phyloP scores from a whole-genome alignment of 2,329 filamentous ascomycete genomes.

The Xylaria sp. region DNA sequence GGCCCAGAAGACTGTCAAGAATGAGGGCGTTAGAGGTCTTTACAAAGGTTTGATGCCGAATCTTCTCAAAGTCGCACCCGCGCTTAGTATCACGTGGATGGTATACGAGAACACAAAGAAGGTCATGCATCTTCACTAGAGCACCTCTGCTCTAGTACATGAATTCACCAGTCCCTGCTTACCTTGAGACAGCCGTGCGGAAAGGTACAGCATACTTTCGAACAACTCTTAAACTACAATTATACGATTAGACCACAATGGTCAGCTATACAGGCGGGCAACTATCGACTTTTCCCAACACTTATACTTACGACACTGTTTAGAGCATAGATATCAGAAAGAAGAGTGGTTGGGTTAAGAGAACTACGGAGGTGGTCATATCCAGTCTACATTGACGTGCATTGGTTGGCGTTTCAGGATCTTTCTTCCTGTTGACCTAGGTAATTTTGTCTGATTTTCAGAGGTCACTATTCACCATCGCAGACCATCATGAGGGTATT shows the following conservation, averaged over 20 bases:
- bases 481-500: conserved; percentile 12
- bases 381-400: conserved; percentile 36
- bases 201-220: conserved; percentile 3
- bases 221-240: conserved; percentile 14
- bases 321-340: conserved; percentile 35
- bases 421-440: conserved; percentile 23
- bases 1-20: conserved; percentile 80
- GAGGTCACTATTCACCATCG: conserved; percentile 20
- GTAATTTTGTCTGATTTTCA: conserved; percentile 34
- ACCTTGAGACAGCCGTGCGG: background rate
- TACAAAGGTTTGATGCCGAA: conserved; percentile 98
- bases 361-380: conserved; percentile 26
- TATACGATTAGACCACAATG: conserved; percentile 19
- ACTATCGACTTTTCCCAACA: conserved; percentile 20
- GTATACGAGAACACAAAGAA: conserved; percentile 92
- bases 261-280: conserved; percentile 6
- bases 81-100: conserved; percentile 94
- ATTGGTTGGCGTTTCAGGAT: conserved; percentile 42
- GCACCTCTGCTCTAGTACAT: background rate
- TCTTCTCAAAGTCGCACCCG: conserved; percentile 93
- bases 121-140: conserved; percentile 66
- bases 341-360: conserved; percentile 16
- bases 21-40: conserved; percentile 85
- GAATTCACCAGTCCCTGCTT: background rate
- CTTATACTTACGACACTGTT: conserved; percentile 27